Conservation (phyloP, 495 filamentous ascomycete genomes). For the Ascobolus immersus region DNA sequence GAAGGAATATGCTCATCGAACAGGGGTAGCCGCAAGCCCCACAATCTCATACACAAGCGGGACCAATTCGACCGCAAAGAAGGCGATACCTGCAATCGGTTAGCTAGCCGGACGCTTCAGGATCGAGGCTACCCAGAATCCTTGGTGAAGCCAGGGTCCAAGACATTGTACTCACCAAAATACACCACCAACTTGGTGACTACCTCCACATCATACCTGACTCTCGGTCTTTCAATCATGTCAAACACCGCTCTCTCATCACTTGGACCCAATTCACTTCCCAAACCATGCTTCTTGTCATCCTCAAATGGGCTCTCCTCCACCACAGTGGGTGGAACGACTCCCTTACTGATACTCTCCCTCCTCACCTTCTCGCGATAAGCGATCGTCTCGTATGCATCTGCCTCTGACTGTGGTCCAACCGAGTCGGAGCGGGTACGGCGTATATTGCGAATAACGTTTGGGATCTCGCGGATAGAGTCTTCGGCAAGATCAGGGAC, state of each 20-base stretch:
- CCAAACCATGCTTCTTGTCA: too few relatives aligned
- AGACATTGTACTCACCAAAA: conserved; percentile 33
- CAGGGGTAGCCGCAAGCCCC: too few relatives aligned
- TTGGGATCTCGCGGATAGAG: conserved; percentile 60
- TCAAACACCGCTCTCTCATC: conserved; percentile 67
- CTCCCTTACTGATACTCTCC: conserved; percentile 20
- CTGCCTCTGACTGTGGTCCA: conserved; percentile 81
- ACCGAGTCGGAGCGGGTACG: conserved; percentile 73
- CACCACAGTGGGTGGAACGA: too few relatives aligned
- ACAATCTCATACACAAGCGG: conserved; percentile 40
- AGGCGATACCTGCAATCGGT: too few relatives aligned
- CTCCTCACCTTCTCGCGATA: conserved; percentile 59
- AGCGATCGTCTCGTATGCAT: conserved; percentile 89
- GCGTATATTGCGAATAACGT: conserved; percentile 49
- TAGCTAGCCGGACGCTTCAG: conserved; percentile 12
- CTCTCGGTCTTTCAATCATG: conserved; percentile 58
- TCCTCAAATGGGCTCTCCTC: too few relatives aligned
- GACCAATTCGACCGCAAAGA: conserved; percentile 40
- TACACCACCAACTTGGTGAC: conserved; percentile 93
- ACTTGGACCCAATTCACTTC: too few relatives aligned
- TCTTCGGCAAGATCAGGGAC: conserved; percentile 64
- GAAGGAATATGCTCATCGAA: too few relatives aligned
- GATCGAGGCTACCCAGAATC: conserved; percentile 3
- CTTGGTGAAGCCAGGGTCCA: not conserved
- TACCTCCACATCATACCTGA: conserved; percentile 91